Percentiles rank a stretch among this genome's conserved stretches.
Evolutionary conservation across 345 rosid genomes (phyloP).

Genomic region (Fremontodendron californicum): DNA sequence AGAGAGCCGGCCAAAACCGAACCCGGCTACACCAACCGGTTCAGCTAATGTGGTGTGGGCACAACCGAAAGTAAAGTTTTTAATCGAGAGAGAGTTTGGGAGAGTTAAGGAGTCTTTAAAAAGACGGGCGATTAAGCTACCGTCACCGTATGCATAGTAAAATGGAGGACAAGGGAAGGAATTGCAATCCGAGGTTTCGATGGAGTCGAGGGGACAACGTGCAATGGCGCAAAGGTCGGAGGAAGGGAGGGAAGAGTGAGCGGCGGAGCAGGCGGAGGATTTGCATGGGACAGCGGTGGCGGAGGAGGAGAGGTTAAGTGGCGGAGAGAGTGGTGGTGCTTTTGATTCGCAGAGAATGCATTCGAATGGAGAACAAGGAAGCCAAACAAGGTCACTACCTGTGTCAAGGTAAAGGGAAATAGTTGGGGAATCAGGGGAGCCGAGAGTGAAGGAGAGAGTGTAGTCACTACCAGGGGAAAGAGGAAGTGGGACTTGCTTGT

Average conservation of each 20-base stretch:
- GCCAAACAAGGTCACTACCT: slow-evolving; percentile 95
- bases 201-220: slow-evolving; percentile 68
- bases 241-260: slow-evolving; percentile 56
- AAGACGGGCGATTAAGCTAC: slow-evolving; percentile 69
- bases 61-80: slow-evolving; percentile 82
- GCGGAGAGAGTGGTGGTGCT: slow-evolving; percentile 32
- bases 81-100: slow-evolving; percentile 39
- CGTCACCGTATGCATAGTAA: slow-evolving; percentile 94
- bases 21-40: slow-evolving; percentile 93
- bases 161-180: slow-evolving; percentile 68
- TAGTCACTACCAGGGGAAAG: slow-evolving; percentile 92
- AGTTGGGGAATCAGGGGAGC: slow-evolving; percentile 38
- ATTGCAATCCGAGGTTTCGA: slow-evolving; percentile 66
- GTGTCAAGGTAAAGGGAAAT: slow-evolving; percentile 88
- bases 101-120: slow-evolving; percentile 50
- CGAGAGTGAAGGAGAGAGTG: slow-evolving; percentile 61
- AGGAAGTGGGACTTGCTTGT: slow-evolving; percentile 63
- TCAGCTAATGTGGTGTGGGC: slow-evolving; percentile 82
- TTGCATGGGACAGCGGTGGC: slow-evolving; percentile 53
- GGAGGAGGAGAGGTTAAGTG: slow-evolving; percentile 39
- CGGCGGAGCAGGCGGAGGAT: slow-evolving; percentile 77
- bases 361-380: slow-evolving; percentile 83
- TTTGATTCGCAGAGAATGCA: slow-evolving; percentile 86
- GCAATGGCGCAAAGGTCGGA: slow-evolving; percentile 83
- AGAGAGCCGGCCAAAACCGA: slow-evolving; percentile 80